phyloP scores from a whole-genome alignment of 805 yeast species.

The Candida silvicultrix region DNA sequence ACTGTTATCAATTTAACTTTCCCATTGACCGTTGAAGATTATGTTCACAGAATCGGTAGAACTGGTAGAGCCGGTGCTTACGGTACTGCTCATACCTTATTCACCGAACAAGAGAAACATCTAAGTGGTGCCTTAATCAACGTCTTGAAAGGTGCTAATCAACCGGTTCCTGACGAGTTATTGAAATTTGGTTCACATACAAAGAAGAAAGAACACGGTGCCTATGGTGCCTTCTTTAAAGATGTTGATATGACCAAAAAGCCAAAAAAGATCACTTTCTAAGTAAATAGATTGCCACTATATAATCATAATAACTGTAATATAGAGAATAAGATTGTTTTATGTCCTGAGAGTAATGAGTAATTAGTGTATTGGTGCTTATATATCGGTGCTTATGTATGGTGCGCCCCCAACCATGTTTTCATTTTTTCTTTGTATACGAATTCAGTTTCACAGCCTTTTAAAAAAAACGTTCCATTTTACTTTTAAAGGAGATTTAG shows the following conservation, averaged over 20 bases:
- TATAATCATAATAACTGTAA: no score
- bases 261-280: conserved; percentile 82
- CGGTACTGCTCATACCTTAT: conserved; percentile 91
- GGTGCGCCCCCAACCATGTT: background rate
- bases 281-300: background rate
- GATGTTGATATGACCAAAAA: conserved; percentile 84
- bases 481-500: background rate
- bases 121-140: conserved; percentile 91
- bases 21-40: conserved; percentile 95
- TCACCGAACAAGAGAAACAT: conserved; percentile 96
- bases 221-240: conserved; percentile 97
- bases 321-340: no score
- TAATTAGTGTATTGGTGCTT: background rate
- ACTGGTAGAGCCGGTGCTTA: conserved; percentile 97
- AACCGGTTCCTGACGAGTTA: conserved; percentile 91
- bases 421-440: background rate
- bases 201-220: conserved; percentile 94
- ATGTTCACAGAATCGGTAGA: conserved; percentile 96
- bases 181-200: conserved; percentile 96
- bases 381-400: background rate
- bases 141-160: conserved; percentile 89
- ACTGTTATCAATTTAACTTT: conserved; percentile 91
- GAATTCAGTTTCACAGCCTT: background rate
- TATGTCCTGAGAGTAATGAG: no score
- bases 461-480: background rate